phyloP scores from a whole-genome alignment of 257 asterid genomes.

The Plantago ovata region DNA sequence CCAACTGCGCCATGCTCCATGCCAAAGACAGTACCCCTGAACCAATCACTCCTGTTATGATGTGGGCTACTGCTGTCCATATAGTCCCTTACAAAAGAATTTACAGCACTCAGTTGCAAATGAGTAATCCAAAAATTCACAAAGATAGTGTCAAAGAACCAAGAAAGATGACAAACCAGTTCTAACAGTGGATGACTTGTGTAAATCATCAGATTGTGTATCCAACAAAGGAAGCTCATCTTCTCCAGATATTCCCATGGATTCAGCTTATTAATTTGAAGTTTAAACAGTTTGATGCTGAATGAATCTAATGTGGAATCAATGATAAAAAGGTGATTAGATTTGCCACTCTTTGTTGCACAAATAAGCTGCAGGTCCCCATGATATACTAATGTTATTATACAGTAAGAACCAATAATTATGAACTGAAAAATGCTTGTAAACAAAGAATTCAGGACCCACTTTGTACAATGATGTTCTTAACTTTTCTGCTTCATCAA shows the following conservation, averaged over 20 bases:
- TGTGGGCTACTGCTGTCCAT: slow-evolving; percentile 85
- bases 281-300: neutral
- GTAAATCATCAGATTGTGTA: slow-evolving; percentile 8
- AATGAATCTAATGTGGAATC: neutral
- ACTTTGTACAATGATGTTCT: neutral
- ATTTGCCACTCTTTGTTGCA: neutral
- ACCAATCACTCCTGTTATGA: slow-evolving; percentile 80
- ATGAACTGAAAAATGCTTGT: neutral
- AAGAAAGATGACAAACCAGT: slow-evolving; percentile 26
- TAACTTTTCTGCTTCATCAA: neutral
- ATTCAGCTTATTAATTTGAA: neutral
- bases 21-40: slow-evolving; percentile 82
- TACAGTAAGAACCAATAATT: neutral
- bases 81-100: slow-evolving; percentile 38
- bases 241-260: slow-evolving; percentile 23
- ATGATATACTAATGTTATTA: neutral
- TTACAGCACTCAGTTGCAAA: neutral
- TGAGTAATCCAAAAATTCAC: neutral
- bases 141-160: neutral
- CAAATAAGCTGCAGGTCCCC: slow-evolving; percentile 7
- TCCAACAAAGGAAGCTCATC: slow-evolving; percentile 18
- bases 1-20: slow-evolving; percentile 79
- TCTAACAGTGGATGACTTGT: slow-evolving; percentile 30
- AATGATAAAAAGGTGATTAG: slow-evolving; percentile 2
- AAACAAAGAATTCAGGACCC: neutral